phyloP scores from a whole-genome alignment of 73 alveolate genomes.

The Tetrahymena borealis region DNA sequence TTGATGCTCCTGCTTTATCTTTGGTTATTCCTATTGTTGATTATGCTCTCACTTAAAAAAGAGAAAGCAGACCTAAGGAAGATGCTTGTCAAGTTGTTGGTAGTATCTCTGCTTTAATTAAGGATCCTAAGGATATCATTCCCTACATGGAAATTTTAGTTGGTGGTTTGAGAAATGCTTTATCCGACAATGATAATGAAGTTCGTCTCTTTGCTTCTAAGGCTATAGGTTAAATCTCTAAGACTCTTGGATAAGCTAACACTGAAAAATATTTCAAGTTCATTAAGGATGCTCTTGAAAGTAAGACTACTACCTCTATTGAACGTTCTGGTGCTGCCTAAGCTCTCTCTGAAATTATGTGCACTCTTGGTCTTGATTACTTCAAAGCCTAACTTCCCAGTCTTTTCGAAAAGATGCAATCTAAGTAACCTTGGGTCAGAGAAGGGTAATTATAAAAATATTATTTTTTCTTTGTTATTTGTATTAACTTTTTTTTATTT shows the following conservation, averaged over 20 bases:
- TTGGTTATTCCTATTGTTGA: slow-evolving; percentile 69
- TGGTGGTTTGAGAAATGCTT: slow-evolving; percentile 64
- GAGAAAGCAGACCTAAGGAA: slow-evolving; percentile 52
- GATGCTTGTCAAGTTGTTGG: slow-evolving; percentile 61
- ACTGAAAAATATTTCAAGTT: slow-evolving; percentile 31
- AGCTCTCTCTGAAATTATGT: slow-evolving; percentile 67
- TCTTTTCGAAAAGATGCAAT: slow-evolving; percentile 11
- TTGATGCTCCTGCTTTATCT: slow-evolving; percentile 76
- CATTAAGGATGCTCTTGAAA: slow-evolving; percentile 36
- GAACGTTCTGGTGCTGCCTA: slow-evolving; percentile 71
- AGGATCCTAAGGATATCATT: slow-evolving; percentile 58
- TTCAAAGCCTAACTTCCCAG: slow-evolving; percentile 39
- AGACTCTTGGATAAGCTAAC: slow-evolving; percentile 55
- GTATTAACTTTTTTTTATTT: not conserved
- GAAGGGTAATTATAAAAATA: slow-evolving; percentile 24
- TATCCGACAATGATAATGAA: slow-evolving; percentile 62
- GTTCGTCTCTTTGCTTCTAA: slow-evolving; percentile 63
- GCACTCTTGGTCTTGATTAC: slow-evolving; percentile 45
- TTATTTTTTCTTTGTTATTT: not conserved
- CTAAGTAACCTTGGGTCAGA: slow-evolving; percentile 33
- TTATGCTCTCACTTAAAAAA: slow-evolving; percentile 56
- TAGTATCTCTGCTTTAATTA: slow-evolving; percentile 53
- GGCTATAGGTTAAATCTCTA: slow-evolving; percentile 59
- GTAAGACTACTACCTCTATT: slow-evolving; percentile 31
- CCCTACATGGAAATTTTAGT: slow-evolving; percentile 67